Conservation (phyloP, 768 basidiomycete species). For the Jaapia argillacea region DNA sequence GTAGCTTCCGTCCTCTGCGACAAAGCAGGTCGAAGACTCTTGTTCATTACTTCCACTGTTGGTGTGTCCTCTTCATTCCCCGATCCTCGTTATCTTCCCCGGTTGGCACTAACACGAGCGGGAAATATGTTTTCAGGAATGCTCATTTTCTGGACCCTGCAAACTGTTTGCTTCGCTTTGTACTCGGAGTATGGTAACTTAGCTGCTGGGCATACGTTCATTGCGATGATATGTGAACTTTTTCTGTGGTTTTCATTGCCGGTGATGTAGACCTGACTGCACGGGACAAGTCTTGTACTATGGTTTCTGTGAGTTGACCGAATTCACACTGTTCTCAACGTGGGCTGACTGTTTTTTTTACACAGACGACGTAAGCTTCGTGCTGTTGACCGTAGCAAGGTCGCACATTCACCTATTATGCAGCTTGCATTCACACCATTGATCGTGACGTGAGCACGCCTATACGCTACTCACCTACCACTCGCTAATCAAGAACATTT, state of each 20-base stretch:
- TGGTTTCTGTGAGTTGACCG: slow-evolving; percentile 6
- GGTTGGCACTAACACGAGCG: neutral
- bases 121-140: neutral
- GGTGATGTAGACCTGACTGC: too few species aligned
- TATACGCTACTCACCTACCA: neutral
- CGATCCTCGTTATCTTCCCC: neutral
- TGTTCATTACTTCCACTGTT: slow-evolving; percentile 38
- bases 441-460: slow-evolving; percentile 14
- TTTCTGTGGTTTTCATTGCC: neutral
- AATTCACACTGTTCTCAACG: too few species aligned
- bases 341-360: too few species aligned
- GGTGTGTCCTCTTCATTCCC: slow-evolving; percentile 22
- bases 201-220: slow-evolving; percentile 18
- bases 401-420: slow-evolving; percentile 12
- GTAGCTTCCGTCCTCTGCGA: slow-evolving; percentile 39
- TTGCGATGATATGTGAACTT: slow-evolving; percentile 20
- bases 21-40: slow-evolving; percentile 34
- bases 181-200: slow-evolving; percentile 8
- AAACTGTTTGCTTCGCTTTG: slow-evolving; percentile 12
- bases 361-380: too few species aligned
- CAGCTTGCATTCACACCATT: slow-evolving; percentile 26
- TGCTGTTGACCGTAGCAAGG: slow-evolving; percentile 13
- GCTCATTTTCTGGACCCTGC: slow-evolving; percentile 13
- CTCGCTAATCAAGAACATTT: neutral
- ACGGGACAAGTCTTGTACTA: slow-evolving; percentile 20